Conservation (phyloP, 352 stramenopile genomes). For the Globisporangium nagaii region DNA sequence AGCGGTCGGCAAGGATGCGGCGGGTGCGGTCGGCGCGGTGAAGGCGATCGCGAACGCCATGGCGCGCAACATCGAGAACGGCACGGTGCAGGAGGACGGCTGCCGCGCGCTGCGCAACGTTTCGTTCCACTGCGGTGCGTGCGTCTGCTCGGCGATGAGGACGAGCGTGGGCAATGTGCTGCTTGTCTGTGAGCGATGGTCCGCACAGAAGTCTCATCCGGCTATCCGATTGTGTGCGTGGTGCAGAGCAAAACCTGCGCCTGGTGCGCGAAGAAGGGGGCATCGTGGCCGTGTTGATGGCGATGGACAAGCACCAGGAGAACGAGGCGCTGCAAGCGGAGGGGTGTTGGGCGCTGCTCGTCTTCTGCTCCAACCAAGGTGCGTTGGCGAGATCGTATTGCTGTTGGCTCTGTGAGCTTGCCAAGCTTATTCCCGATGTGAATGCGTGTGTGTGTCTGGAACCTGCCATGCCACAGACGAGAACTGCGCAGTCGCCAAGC, state of each 20-base stretch:
- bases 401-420: too few relatives aligned
- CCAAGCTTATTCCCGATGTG: too few relatives aligned
- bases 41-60: slow-evolving; percentile 57
- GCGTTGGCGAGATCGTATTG: neutral
- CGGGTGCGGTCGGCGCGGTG: slow-evolving; percentile 49
- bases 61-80: slow-evolving; percentile 57
- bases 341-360: slow-evolving; percentile 67
- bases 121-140: slow-evolving; percentile 55
- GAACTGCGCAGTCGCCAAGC: slow-evolving; percentile 48
- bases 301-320: slow-evolving; percentile 55
- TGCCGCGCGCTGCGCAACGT: slow-evolving; percentile 76
- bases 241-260: slow-evolving; percentile 54
- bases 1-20: slow-evolving; percentile 67
- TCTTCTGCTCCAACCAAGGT: slow-evolving; percentile 81
- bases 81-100: slow-evolving; percentile 56
- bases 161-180: too few relatives aligned
- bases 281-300: slow-evolving; percentile 52
- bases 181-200: too few relatives aligned
- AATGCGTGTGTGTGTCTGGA: neutral
- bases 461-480: slow-evolving; percentile 25
- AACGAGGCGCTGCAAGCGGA: slow-evolving; percentile 69
- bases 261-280: slow-evolving; percentile 56
- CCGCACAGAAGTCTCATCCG: too few relatives aligned
- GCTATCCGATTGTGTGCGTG: too few relatives aligned
- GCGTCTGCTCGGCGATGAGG: too few relatives aligned